These are phyloP conservation scores for Nissolia schottii DNA, from an alignment of 306 rosid genomes.

Conservation along the genomic window DNA sequence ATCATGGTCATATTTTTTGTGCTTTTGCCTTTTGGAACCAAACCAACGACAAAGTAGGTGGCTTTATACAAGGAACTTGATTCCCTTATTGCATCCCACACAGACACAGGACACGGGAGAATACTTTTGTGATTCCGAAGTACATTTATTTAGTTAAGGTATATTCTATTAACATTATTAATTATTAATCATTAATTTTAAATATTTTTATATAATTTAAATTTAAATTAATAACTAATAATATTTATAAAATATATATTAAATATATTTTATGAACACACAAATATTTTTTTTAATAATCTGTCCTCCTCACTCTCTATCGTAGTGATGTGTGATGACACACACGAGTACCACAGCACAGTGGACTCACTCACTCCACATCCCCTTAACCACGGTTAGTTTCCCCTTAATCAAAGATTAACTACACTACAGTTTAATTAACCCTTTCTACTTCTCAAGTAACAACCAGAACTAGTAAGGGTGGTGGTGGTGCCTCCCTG, in stretches of 20 bases:
- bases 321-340: slow-evolving; percentile 31
- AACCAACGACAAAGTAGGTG: slow-evolving; percentile 34
- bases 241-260: no score
- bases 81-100: slow-evolving; percentile 33
- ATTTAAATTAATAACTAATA: no score
- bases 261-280: no score
- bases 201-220: no score
- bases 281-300: no score
- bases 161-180: no score
- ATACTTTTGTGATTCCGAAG: no score
- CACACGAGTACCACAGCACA: slow-evolving; percentile 23
- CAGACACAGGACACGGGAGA: not conserved
- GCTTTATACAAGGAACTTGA: slow-evolving; percentile 50
- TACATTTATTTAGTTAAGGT: no score
- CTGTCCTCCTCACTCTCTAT: not conserved
- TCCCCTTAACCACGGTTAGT: slow-evolving; percentile 29
- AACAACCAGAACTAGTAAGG: no score
- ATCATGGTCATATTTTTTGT: not conserved
- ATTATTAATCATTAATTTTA: no score
- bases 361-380: slow-evolving; percentile 9
- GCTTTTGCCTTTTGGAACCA: not conserved
- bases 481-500: not conserved
- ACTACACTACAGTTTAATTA: not conserved
- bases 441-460: not conserved
- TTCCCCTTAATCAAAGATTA: slow-evolving; percentile 4